Evolutionary conservation across 2,329 filamentous ascomycete genomes (phyloP).

Genomic region (Penicillium paneum): DNA sequence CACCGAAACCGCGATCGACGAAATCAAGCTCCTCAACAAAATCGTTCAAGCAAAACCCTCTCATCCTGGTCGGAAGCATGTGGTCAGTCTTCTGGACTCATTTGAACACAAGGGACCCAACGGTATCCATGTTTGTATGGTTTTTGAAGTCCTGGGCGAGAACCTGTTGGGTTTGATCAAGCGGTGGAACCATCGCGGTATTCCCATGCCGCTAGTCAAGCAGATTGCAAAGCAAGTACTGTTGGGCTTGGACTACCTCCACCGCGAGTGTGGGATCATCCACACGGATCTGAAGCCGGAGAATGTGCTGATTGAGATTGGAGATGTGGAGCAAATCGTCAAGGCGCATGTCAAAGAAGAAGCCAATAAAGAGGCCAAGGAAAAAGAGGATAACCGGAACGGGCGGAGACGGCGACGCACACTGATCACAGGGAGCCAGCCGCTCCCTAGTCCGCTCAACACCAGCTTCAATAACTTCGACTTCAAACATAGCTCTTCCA

Average conservation of each 20-base stretch:
- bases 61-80: slow-evolving; percentile 90
- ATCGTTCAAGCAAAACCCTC: slow-evolving; percentile 93
- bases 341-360: slow-evolving; percentile 85
- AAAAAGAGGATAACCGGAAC: slow-evolving; percentile 90
- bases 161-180: slow-evolving; percentile 94
- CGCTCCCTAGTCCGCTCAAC: slow-evolving; percentile 89
- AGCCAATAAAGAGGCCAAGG: slow-evolving; percentile 66
- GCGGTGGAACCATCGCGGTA: slow-evolving; percentile 95
- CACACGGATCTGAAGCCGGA: slow-evolving; percentile 97
- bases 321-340: slow-evolving; percentile 97
- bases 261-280: slow-evolving; percentile 97
- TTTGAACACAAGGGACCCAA: slow-evolving; percentile 98
- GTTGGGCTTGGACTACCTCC: slow-evolving; percentile 90
- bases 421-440: slow-evolving; percentile 94
- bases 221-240: slow-evolving; percentile 98
- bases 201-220: slow-evolving; percentile 93
- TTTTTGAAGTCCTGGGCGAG: slow-evolving; percentile 95
- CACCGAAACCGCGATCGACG: slow-evolving; percentile 96
- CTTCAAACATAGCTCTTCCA: slow-evolving; percentile 58
- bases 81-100: slow-evolving; percentile 91
- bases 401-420: slow-evolving; percentile 85
- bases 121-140: slow-evolving; percentile 97
- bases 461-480: slow-evolving; percentile 81
- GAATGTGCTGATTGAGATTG: slow-evolving; percentile 97
- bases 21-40: slow-evolving; percentile 96